Conservation (phyloP, 495 filamentous ascomycete genomes). For the Clohesyomyces aquaticus region DNA sequence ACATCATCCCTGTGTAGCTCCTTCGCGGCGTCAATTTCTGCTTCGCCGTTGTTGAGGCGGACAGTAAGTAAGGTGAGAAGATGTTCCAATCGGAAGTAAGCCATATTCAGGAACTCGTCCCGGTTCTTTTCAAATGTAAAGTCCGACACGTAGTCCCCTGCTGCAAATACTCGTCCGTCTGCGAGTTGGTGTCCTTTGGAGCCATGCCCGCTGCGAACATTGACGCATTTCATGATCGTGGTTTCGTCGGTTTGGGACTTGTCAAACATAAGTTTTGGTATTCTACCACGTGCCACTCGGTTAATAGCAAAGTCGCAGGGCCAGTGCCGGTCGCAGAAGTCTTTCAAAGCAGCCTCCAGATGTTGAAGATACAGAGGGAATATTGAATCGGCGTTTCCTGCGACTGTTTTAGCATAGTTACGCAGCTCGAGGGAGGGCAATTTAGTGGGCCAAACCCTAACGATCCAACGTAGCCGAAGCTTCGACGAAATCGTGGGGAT, state of each 20-base stretch:
- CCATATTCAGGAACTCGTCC: slow-evolving; percentile 1
- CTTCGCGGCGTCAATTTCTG: neutral
- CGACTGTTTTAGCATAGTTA: neutral
- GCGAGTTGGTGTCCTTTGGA: neutral
- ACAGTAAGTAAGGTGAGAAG: neutral
- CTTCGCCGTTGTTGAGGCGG: neutral
- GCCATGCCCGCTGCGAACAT: neutral
- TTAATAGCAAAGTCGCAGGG: neutral
- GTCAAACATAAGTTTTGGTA: neutral
- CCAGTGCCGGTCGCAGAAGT: neutral
- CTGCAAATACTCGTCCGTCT: neutral
- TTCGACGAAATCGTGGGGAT: no score
- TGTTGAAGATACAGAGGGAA: neutral
- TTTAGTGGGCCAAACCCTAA: no score
- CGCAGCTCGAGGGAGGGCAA: no score
- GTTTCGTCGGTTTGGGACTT: neutral
- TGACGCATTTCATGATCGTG: neutral
- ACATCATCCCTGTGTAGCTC: slow-evolving; percentile 12
- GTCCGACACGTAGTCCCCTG: neutral
- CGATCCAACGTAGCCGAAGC: no score
- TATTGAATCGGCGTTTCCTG: neutral
- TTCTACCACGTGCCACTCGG: neutral
- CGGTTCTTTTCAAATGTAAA: slow-evolving; percentile 7
- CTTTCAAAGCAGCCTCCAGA: neutral
- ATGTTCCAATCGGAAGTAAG: slow-evolving; percentile 6